Percentiles rank a stretch among this genome's conserved stretches.
Conservation (phyloP, 352 stramenopile species). For the Phytophthora hybrid region DNA sequence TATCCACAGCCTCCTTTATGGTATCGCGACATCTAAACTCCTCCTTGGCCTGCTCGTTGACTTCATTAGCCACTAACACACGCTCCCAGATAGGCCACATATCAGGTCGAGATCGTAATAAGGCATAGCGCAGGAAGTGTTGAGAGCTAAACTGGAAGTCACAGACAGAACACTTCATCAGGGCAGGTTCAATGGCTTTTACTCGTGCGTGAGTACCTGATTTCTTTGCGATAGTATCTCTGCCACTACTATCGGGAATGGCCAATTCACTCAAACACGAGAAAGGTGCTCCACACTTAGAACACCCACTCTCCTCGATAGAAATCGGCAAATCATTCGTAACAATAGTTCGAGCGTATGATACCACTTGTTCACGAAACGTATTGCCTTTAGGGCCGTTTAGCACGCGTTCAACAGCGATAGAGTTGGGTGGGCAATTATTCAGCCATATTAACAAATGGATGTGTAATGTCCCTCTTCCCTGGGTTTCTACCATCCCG, state of each 20-base stretch:
- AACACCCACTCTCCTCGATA: not conserved
- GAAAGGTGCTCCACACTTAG: not conserved
- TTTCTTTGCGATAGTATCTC: not conserved
- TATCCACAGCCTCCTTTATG: not conserved
- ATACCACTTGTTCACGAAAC: not conserved
- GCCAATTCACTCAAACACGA: not conserved
- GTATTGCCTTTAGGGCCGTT: not conserved
- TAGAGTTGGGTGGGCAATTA: not conserved
- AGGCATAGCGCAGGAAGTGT: not conserved
- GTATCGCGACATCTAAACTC: not conserved
- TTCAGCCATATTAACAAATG: slow-evolving; percentile 8
- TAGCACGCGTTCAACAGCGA: not conserved
- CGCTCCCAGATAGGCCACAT: not conserved
- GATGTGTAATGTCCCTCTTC: slow-evolving; percentile 11
- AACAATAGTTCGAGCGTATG: not conserved
- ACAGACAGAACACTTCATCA: not conserved
- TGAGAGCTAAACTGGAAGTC: not conserved
- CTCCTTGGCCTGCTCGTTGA: not conserved
- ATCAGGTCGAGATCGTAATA: not conserved
- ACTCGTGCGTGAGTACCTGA: not conserved
- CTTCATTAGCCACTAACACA: not conserved
- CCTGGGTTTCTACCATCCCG: slow-evolving; percentile 10
- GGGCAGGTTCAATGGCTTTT: not conserved
- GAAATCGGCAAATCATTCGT: not conserved
- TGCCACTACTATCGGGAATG: not conserved